phyloP scores from a whole-genome alignment of 305 asterid genomes.

The Rubia occidens region DNA sequence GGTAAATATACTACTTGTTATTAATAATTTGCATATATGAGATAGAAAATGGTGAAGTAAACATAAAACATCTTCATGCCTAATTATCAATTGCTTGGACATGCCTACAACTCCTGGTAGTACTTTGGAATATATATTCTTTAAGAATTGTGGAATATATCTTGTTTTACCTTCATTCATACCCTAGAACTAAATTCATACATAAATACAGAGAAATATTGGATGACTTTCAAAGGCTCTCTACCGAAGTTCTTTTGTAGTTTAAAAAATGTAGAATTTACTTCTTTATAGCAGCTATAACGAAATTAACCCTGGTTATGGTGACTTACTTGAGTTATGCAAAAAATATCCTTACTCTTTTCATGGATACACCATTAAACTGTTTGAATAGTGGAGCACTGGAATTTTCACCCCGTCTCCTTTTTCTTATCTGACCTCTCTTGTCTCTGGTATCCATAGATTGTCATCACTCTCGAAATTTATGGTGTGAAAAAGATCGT shows the following conservation, averaged over 20 bases:
- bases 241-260: not conserved
- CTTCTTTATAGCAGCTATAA: not conserved
- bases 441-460: constrained; percentile 40
- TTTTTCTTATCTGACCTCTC: constrained; percentile 9
- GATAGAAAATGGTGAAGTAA: not conserved
- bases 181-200: not conserved
- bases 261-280: not conserved
- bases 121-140: not conserved
- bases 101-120: not conserved
- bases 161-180: not conserved
- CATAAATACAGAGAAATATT: not conserved
- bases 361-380: not conserved
- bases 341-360: not conserved
- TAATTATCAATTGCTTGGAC: not conserved
- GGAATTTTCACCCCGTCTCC: not conserved
- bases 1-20: constrained; percentile 32
- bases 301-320: not conserved
- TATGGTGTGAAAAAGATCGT: constrained; percentile 85
- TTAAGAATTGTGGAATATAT: not conserved
- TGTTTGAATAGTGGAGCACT: constrained; percentile 14
- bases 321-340: not conserved
- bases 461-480: constrained; percentile 90
- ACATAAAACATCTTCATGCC: not conserved
- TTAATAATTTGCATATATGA: not conserved
- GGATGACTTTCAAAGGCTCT: not conserved